phyloP scores from a whole-genome alignment of 2,329 filamentous ascomycete genomes.

The Fusarium goolgardi region DNA sequence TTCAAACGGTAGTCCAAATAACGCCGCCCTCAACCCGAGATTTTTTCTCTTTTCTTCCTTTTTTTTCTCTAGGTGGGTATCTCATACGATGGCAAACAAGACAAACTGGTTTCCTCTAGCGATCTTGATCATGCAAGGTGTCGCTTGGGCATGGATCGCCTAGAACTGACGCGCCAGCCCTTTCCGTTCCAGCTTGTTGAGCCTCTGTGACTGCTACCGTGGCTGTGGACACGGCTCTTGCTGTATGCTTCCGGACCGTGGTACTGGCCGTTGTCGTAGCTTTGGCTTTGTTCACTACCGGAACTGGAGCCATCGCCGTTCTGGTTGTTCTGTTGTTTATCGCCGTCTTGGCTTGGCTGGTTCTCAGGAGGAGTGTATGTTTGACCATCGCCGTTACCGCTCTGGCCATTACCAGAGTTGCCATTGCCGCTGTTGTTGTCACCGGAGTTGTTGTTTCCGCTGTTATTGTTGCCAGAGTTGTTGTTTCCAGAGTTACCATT shows the following conservation, averaged over 20 bases:
- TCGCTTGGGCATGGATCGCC: conserved; percentile 29
- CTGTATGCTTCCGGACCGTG: conserved; percentile 23
- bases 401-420: conserved; percentile 13
- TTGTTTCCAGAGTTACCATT: conserved; percentile 3
- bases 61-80: conserved; percentile 14
- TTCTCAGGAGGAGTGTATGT: not conserved
- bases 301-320: conserved; percentile 1
- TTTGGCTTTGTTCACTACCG: not conserved
- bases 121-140: conserved; percentile 35
- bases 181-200: conserved; percentile 21
- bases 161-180: conserved; percentile 26
- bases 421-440: conserved; percentile 7
- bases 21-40: conserved; percentile 14
- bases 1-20: conserved; percentile 15
- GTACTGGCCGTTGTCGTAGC: conserved; percentile 24
- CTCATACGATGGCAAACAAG: conserved; percentile 16
- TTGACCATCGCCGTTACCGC: not conserved
- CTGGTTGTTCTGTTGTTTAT: conserved; percentile 3
- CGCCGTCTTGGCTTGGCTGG: conserved; percentile 1
- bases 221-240: conserved; percentile 1
- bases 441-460: conserved; percentile 1
- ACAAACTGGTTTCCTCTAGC: not conserved
- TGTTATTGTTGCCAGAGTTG: not conserved
- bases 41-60: conserved; percentile 7
- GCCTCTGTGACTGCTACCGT: conserved; percentile 8